Evolutionary conservation across 169 alveolate genomes (phyloP).

Genomic region (Eimeria falciformis): DNA sequence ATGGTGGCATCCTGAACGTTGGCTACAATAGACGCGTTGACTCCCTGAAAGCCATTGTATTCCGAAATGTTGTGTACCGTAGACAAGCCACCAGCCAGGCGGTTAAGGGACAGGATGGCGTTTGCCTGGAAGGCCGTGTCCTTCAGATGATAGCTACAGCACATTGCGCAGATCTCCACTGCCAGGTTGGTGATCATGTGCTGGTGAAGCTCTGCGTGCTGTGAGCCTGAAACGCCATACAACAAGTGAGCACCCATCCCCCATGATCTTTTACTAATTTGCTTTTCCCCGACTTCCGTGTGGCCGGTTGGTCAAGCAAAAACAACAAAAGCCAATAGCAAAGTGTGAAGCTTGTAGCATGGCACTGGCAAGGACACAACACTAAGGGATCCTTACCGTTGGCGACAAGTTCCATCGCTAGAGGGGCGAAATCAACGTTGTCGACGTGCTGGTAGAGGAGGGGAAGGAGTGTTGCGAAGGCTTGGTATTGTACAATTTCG

Average conservation of each 20-base stretch:
- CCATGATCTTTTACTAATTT: too few species aligned
- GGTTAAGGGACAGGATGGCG: slow-evolving; percentile 88
- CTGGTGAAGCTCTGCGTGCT: slow-evolving; percentile 90
- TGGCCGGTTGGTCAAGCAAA: too few species aligned
- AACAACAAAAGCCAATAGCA: too few species aligned
- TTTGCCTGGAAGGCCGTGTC: slow-evolving; percentile 88
- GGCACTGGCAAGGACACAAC: too few species aligned
- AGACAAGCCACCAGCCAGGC: slow-evolving; percentile 87
- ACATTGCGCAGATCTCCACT: slow-evolving; percentile 91
- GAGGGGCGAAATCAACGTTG: slow-evolving; percentile 80
- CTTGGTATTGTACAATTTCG: slow-evolving; percentile 83
- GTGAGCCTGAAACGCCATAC: slow-evolving; percentile 88
- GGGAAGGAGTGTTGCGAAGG: slow-evolving; percentile 89
- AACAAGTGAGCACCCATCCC: too few species aligned
- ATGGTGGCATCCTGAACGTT: slow-evolving; percentile 85
- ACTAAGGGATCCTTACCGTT: slow-evolving; percentile 14
- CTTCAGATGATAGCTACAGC: slow-evolving; percentile 91
- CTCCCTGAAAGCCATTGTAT: slow-evolving; percentile 93
- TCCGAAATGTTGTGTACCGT: slow-evolving; percentile 88
- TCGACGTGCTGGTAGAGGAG: slow-evolving; percentile 89
- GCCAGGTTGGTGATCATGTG: slow-evolving; percentile 90
- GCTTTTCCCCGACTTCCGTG: too few species aligned
- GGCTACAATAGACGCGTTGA: slow-evolving; percentile 87
- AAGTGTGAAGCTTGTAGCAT: too few species aligned
- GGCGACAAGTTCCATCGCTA: slow-evolving; percentile 81